Evolutionary conservation across 305 asterid genomes (phyloP), one percentile per base, ranked within the genome.

Genomic region (Vinca major): DNA sequence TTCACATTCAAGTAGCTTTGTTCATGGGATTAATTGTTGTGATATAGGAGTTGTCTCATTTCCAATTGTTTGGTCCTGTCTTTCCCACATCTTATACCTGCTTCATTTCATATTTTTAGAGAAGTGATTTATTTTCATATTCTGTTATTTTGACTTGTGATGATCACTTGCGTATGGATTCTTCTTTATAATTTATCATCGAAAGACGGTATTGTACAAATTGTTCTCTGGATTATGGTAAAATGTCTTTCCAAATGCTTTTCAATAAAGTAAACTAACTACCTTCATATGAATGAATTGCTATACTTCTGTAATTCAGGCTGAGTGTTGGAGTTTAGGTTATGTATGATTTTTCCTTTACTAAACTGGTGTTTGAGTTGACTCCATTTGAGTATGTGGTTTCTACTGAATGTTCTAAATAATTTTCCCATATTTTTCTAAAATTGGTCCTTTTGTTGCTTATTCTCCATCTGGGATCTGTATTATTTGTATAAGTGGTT

Each of bases 401-500:
- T 58, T 20, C 36, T 16, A 58, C 5, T 12, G 44, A 41, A 58
- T 1, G 12, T 55, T 53, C 20, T 45, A 4, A 20, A 21, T 19
- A 43, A 13, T 57, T 41, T 9, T 10, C 11, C 47, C 13, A 63
- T 62, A 17, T 63, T 51, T 61, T 37, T 21, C 17, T 16, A 16
- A 21, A 2, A 54, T 52, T 43, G 47, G 13, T 20, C 6, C 14
- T 21, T 17, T 66, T 33, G 40, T 53, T 71, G 61, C 45, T 41
- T 63, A 7, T 50, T 43, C 48, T 45, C 17, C 54, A 37, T 19
- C 41, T 56, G 62, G 40, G 63, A 13, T 58, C 45, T 5, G 58
- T 67, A 51, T 65, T 48, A 44, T 48, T 47, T 47, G 39, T 64
- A 52, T 45, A 43, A 40, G 60, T 17, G 54, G 71, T 50, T 44